Conservation (phyloP, 2,329 filamentous ascomycete genomes). For the Fusarium aywerte region DNA sequence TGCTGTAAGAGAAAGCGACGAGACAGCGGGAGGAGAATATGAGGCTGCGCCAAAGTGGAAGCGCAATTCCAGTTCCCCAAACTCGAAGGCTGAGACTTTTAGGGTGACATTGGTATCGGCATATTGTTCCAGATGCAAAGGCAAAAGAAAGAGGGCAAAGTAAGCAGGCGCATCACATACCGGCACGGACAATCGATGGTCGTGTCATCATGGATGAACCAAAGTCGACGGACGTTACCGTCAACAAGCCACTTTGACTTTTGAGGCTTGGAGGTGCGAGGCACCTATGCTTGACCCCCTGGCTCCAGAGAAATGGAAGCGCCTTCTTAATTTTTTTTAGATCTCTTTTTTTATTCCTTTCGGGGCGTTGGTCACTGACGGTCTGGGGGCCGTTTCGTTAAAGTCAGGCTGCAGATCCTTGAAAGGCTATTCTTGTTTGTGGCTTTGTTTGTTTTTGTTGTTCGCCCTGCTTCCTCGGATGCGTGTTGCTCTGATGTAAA, state of each 20-base stretch:
- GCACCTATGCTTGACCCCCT: conserved; percentile 32
- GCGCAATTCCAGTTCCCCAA: conserved; percentile 6
- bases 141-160: conserved; percentile 7
- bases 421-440: conserved; percentile 20
- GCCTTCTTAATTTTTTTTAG: conserved; percentile 18
- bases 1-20: conserved; percentile 17
- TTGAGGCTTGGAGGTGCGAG: conserved; percentile 34
- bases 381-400: conserved; percentile 21
- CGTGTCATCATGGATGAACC: conserved; percentile 63
- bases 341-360: conserved; percentile 9
- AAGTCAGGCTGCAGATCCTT: conserved; percentile 21
- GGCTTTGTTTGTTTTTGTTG: conserved; percentile 13
- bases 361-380: conserved; percentile 18
- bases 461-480: conserved; percentile 8
- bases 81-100: conserved; percentile 13
- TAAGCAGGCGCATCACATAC: conserved; percentile 56
- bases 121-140: conserved; percentile 19
- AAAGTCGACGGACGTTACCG: conserved; percentile 31
- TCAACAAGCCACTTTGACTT: conserved; percentile 35
- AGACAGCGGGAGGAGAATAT: conserved; percentile 26
- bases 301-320: conserved; percentile 18
- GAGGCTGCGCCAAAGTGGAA: conserved; percentile 30
- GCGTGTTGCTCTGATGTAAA: conserved; percentile 17
- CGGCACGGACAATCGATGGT: conserved; percentile 69
- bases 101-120: conserved; percentile 10